Evolutionary conservation across 306 rosid genomes (phyloP), one percentile per base, ranked within the genome.

Genomic region (Oxytropis ochrocephala): DNA sequence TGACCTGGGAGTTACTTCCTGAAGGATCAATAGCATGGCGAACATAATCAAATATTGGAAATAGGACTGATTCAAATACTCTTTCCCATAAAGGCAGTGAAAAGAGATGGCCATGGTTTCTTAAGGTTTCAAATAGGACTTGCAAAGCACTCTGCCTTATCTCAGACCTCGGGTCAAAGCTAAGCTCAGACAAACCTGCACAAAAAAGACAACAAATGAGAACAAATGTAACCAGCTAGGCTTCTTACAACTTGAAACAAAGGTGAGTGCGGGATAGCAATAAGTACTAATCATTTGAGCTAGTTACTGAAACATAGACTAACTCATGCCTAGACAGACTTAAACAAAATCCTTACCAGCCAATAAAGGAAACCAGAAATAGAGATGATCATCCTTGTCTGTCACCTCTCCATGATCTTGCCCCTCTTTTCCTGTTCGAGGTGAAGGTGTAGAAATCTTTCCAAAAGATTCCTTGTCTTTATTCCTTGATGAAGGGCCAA

Each of bases 21-120:
- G 99, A 84, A 71, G 99, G 99, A 83, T 95, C 99, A 70, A 95
- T 95, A 73, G 99, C 93, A 83, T 95, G 99, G 2, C 95, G 95
- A 46, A 95, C 99, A 70, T 91, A 95, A 73, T 95, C 99, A 74
- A 95, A 95, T 83, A 95, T 95, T 11, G 97, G 99, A 82, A 95
- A 95, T 57, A 95, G 79, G 53, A 95, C 97, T 11, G 99, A 95
- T 63, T 95, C 99, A 83, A 91, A 95, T 55, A 89, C 96, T 47
- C 90, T 86, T 79, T 91, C 99, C 99, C 99, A 95, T 71, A 95
- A 78, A 39, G 92, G 88, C 59, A 95, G 82, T 17, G 99, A 95
- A 77, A 91, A 95, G 74, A 81, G 99, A 73, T 91, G 99, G 43
- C 99, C 99, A 43, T 95, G 99, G 81, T 91, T 89, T 78, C 99